Conservation (phyloP, 2,329 filamentous ascomycete species). For the Claviceps fusiformis region DNA sequence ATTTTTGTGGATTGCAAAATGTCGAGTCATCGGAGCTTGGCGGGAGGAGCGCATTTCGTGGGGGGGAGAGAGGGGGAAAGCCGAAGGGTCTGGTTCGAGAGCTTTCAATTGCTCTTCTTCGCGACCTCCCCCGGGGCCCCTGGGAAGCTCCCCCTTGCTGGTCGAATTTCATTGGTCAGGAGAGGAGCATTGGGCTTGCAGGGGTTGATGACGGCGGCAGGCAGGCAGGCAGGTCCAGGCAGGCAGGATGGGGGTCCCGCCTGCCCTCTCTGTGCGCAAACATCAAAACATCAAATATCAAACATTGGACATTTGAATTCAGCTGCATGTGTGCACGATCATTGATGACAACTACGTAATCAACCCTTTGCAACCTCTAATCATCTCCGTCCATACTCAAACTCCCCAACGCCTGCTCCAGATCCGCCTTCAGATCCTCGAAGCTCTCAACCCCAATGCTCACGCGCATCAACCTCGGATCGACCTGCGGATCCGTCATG, state of each 20-base stretch:
- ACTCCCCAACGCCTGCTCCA: conserved; percentile 51
- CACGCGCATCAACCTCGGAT: conserved; percentile 59
- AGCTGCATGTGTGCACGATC: too few relatives aligned
- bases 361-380: too few relatives aligned
- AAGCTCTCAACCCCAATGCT: conserved; percentile 79
- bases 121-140: neutral
- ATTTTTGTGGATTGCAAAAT: neutral
- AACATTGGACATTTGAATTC: too few relatives aligned
- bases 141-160: neutral
- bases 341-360: too few relatives aligned
- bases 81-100: too few relatives aligned
- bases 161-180: neutral
- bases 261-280: neutral
- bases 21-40: neutral
- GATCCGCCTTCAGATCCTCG: conserved; percentile 69
- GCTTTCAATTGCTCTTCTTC: neutral
- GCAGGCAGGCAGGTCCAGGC: neutral
- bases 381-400: conserved; percentile 19
- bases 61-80: neutral
- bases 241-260: neutral
- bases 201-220: neutral
- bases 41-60: neutral
- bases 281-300: neutral
- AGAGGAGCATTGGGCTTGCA: neutral
- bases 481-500: conserved; percentile 67